These are phyloP conservation scores for Aspergillus floridensis DNA, from an alignment of 2,329 filamentous ascomycete species.

Conservation along the genomic window DNA sequence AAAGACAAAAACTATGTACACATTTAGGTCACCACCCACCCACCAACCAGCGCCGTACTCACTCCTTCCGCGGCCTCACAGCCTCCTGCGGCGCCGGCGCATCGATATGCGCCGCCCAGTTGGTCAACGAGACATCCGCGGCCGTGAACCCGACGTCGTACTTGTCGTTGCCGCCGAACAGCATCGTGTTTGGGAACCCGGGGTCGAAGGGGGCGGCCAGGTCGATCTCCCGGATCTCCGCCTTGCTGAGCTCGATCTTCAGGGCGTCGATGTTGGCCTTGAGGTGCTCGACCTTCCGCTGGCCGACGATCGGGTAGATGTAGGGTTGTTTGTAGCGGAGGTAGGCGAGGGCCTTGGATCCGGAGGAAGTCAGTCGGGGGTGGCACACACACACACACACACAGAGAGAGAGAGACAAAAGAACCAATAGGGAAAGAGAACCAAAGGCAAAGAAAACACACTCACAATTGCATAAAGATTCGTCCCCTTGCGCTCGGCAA, in stretches of 20 bases:
- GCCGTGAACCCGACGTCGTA: conserved; percentile 9
- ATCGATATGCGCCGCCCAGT: conserved; percentile 9
- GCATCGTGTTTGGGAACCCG: conserved; percentile 37
- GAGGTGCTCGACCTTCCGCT: conserved; percentile 53
- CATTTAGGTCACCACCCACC: neutral
- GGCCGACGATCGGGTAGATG: conserved; percentile 56
- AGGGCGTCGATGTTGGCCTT: conserved; percentile 57
- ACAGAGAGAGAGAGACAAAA: neutral
- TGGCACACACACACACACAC: no score
- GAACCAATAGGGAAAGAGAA: neutral
- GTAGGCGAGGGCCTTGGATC: conserved; percentile 47
- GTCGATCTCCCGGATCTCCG: conserved; percentile 58
- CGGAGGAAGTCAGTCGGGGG: neutral
- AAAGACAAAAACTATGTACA: no score
- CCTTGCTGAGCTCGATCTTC: conserved; percentile 49
- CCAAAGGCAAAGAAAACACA: neutral
- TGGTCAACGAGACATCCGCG: conserved; percentile 9
- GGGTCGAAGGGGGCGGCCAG: conserved; percentile 52
- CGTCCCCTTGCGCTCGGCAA: conserved; percentile 6
- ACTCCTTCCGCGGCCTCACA: conserved; percentile 1
- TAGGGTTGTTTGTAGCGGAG: conserved; percentile 53
- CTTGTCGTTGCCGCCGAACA: conserved; percentile 4
- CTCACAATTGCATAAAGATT: conserved; percentile 11
- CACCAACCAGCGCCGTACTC: no score
- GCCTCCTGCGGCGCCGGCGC: conserved; percentile 1